Conservation (phyloP, 2,329 filamentous ascomycete genomes). For the Aspergillus phoenicis region DNA sequence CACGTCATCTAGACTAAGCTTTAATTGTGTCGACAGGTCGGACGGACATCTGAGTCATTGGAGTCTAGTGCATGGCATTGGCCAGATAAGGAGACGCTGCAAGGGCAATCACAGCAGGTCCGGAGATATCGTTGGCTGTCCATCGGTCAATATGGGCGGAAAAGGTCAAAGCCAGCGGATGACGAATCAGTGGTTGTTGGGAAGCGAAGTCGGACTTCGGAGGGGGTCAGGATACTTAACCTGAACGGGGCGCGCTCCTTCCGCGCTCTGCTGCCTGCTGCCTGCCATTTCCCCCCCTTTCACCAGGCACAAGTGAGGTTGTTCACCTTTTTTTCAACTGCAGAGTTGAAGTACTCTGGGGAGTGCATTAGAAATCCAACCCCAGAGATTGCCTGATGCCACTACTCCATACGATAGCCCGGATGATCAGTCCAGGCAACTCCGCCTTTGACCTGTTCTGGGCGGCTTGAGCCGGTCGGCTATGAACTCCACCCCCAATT, state of each 20-base stretch:
- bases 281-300: neutral
- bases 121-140: constrained; percentile 1
- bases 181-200: neutral
- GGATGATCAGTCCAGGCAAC: neutral
- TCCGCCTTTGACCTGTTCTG: neutral
- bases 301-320: neutral
- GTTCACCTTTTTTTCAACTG: neutral
- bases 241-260: neutral
- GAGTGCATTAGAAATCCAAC: neutral
- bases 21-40: neutral
- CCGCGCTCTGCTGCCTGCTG: neutral
- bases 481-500: constrained; percentile 2
- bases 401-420: neutral
- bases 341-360: neutral
- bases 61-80: neutral
- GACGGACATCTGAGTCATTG: neutral
- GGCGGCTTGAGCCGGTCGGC: constrained; percentile 3
- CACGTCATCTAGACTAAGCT: neutral
- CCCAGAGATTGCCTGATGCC: neutral
- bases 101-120: neutral
- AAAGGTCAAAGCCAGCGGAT: neutral
- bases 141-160: neutral
- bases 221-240: neutral
- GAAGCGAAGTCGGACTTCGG: constrained; percentile 1
- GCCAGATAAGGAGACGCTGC: neutral